Percentiles rank a stretch among this genome's conserved stretches.
phyloP scores from a whole-genome alignment of 2,329 filamentous ascomycete species.

The Colletotrichum truncatum region DNA sequence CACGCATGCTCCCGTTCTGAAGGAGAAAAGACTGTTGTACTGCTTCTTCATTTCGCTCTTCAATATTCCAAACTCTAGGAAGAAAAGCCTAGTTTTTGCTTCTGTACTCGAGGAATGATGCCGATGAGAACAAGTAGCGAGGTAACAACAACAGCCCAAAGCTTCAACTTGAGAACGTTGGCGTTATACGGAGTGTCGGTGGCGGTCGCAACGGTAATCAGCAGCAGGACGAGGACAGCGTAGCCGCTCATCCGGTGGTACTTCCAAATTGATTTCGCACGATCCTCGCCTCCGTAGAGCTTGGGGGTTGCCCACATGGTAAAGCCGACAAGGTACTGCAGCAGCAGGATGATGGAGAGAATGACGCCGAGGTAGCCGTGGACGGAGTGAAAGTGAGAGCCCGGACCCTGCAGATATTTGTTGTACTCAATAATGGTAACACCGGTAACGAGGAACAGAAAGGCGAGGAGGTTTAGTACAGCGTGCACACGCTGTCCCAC shows the following conservation, averaged over 20 bases:
- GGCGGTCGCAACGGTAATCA: constrained; percentile 79
- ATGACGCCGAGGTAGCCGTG: constrained; percentile 87
- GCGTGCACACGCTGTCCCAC: constrained; percentile 71
- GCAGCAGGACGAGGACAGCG: constrained; percentile 71
- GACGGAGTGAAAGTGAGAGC: constrained; percentile 79
- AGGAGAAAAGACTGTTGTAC: too few species aligned
- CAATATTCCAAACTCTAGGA: not conserved
- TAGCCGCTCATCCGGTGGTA: constrained; percentile 88
- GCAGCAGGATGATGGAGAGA: constrained; percentile 73
- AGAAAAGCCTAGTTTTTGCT: constrained; percentile 76
- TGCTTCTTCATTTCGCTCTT: too few species aligned
- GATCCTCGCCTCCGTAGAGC: constrained; percentile 81
- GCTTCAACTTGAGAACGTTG: constrained; percentile 73
- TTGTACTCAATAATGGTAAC: constrained; percentile 82
- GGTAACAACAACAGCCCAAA: constrained; percentile 79
- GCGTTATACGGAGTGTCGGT: constrained; percentile 80
- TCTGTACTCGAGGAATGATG: constrained; percentile 80
- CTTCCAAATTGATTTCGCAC: constrained; percentile 87
- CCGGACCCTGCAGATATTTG: constrained; percentile 72
- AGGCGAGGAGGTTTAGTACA: constrained; percentile 71
- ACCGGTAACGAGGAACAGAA: constrained; percentile 70
- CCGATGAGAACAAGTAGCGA: constrained; percentile 74
- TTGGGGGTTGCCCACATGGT: constrained; percentile 81
- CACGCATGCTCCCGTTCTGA: too few species aligned
- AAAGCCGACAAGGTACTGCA: constrained; percentile 83